Conservation (phyloP, 2,329 filamentous ascomycete species). For the Trichoderma hamatum region DNA sequence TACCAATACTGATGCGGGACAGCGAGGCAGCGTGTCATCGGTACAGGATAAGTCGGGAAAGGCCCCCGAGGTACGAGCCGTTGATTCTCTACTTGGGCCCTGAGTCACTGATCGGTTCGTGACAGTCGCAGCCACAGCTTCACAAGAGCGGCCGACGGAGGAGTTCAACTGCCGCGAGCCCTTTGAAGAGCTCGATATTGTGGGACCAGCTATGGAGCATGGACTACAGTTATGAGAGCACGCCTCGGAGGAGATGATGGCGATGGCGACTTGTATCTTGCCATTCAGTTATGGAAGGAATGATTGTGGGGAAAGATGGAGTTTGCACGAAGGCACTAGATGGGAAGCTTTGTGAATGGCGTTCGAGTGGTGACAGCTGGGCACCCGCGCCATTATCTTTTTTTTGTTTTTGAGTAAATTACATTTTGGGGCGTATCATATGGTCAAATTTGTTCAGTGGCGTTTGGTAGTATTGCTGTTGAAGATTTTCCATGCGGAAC, state of each 20-base stretch:
- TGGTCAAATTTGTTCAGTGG: background rate
- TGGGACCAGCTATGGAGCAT: constrained; percentile 67
- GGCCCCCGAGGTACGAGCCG: constrained; percentile 56
- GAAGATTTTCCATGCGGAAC: background rate
- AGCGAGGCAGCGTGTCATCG: constrained; percentile 36
- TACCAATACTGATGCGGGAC: constrained; percentile 31
- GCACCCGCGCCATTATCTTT: background rate
- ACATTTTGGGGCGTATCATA: background rate
- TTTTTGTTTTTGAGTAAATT: background rate
- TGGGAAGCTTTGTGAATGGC: background rate
- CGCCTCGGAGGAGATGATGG: constrained; percentile 33
- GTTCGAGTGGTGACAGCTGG: background rate
- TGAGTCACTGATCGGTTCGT: constrained; percentile 39
- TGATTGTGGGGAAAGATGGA: background rate
- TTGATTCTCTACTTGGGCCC: constrained; percentile 57
- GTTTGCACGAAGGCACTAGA: background rate
- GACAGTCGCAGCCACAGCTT: constrained; percentile 33
- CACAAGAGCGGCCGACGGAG: constrained; percentile 42
- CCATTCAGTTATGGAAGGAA: background rate
- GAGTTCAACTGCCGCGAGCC: constrained; percentile 40
- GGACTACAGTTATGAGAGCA: constrained; percentile 58
- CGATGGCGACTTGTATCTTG: background rate
- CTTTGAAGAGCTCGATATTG: constrained; percentile 57
- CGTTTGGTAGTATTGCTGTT: constrained; percentile 7
- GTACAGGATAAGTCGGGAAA: constrained; percentile 33